Conservation (phyloP, 169 alveolate genomes). For the Perkinsus chesapeaki region DNA sequence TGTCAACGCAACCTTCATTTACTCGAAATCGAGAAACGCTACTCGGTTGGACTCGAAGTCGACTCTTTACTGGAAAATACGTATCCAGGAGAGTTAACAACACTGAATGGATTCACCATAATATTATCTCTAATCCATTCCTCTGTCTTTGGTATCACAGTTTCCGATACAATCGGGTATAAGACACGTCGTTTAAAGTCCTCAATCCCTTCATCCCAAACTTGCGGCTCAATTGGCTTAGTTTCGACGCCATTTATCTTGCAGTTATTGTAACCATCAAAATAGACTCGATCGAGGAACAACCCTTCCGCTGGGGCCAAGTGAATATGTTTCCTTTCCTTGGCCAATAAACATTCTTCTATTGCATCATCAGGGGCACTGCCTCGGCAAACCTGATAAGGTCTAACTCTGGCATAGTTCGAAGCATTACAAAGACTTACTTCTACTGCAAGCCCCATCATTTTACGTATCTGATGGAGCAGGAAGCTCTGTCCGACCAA, state of each 20-base stretch:
- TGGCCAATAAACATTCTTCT: constrained; percentile 20
- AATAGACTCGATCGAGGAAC: constrained; percentile 26
- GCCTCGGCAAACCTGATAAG: constrained; percentile 13
- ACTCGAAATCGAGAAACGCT: background rate
- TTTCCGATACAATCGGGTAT: background rate
- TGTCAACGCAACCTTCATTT: too few relatives aligned
- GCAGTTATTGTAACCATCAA: constrained; percentile 18
- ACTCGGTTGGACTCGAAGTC: background rate
- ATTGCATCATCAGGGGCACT: constrained; percentile 31
- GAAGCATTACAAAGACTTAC: background rate
- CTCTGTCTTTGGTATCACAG: background rate
- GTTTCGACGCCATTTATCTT: constrained; percentile 9
- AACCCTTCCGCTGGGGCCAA: constrained; percentile 37
- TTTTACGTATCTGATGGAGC: constrained; percentile 32
- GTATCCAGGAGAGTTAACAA: background rate
- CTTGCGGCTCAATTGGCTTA: background rate
- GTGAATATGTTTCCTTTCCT: constrained; percentile 23
- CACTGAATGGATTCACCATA: background rate
- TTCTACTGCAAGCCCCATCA: constrained; percentile 32
- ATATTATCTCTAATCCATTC: background rate
- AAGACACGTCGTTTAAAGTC: background rate
- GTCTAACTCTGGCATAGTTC: background rate
- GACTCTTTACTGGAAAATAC: background rate
- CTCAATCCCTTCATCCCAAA: background rate
- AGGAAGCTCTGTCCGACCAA: constrained; percentile 31